phyloP scores from a whole-genome alignment of 805 yeast species.

The Myxozyma lipomycoides region DNA sequence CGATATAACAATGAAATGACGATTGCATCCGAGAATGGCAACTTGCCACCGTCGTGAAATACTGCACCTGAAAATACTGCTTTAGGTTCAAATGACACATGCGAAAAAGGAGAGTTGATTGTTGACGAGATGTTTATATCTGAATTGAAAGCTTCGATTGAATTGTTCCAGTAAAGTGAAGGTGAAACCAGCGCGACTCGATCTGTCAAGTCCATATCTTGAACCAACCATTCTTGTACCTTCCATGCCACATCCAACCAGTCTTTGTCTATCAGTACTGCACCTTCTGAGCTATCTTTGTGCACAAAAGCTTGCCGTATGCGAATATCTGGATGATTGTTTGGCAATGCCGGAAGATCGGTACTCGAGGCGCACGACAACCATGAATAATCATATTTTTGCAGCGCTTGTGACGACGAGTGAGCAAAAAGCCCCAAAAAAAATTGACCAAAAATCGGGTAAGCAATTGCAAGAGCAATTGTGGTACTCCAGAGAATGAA shows the following conservation, averaged over 20 bases:
- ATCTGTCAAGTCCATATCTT: conserved; percentile 32
- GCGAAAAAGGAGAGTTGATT: conserved; percentile 30
- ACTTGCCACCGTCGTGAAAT: conserved; percentile 1
- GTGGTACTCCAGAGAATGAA: conserved; percentile 51
- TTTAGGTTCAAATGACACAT: background rate
- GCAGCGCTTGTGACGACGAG: conserved; percentile 25
- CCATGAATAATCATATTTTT: conserved; percentile 14
- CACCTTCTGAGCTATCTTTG: conserved; percentile 7
- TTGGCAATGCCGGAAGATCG: conserved; percentile 28
- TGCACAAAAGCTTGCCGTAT: background rate
- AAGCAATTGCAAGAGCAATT: conserved; percentile 46
- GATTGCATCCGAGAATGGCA: conserved; percentile 7
- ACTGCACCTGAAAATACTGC: conserved; percentile 1
- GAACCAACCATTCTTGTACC: conserved; percentile 38
- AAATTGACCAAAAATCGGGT: conserved; percentile 46
- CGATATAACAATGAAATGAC: conserved; percentile 5
- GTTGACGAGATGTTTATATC: conserved; percentile 43
- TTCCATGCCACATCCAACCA: conserved; percentile 39
- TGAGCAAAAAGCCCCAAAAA: conserved; percentile 31
- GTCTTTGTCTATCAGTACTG: conserved; percentile 35
- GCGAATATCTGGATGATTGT: background rate
- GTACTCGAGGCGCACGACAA: conserved; percentile 1
- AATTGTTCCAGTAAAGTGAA: conserved; percentile 44
- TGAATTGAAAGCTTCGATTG: conserved; percentile 30
- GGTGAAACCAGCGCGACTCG: conserved; percentile 36